These are phyloP conservation scores for Pneumocystis carinii DNA, from an alignment of 1,139 yeast species.

Conservation along the genomic window DNA sequence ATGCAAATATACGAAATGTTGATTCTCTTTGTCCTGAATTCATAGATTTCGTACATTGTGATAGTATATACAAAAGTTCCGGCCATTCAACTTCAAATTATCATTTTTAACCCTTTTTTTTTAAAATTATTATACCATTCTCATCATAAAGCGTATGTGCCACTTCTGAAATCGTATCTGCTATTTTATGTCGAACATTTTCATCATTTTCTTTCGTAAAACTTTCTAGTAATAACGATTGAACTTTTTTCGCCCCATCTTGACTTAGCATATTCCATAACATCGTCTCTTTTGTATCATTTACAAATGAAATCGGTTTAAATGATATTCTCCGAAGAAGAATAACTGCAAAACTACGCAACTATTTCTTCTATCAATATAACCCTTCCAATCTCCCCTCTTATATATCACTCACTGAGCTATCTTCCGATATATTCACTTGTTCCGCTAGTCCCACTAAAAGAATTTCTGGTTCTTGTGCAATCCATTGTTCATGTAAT, in stretches of 20 bases:
- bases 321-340: constrained; percentile 75
- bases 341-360: constrained; percentile 62
- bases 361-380: neutral
- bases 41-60: constrained; percentile 24
- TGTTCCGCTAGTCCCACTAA: constrained; percentile 73
- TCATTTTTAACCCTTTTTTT: neutral
- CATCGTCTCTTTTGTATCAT: constrained; percentile 34
- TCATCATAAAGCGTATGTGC: constrained; percentile 27
- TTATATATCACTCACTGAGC: constrained; percentile 27
- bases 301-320: constrained; percentile 45
- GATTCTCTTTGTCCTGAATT: constrained; percentile 75
- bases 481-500: constrained; percentile 59
- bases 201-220: constrained; percentile 50
- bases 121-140: neutral
- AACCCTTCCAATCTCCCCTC: neutral
- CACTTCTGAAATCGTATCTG: constrained; percentile 88
- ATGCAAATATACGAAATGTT: constrained; percentile 73
- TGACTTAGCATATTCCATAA: constrained; percentile 53
- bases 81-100: constrained; percentile 16
- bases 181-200: constrained; percentile 73
- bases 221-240: constrained; percentile 55
- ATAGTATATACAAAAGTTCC: constrained; percentile 14
- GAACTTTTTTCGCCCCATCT: constrained; percentile 46
- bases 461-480: constrained; percentile 45
- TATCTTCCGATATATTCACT: constrained; percentile 45